Evolutionary conservation across 768 basidiomycete species (phyloP).

Genomic region (Leccinum uliginosum): DNA sequence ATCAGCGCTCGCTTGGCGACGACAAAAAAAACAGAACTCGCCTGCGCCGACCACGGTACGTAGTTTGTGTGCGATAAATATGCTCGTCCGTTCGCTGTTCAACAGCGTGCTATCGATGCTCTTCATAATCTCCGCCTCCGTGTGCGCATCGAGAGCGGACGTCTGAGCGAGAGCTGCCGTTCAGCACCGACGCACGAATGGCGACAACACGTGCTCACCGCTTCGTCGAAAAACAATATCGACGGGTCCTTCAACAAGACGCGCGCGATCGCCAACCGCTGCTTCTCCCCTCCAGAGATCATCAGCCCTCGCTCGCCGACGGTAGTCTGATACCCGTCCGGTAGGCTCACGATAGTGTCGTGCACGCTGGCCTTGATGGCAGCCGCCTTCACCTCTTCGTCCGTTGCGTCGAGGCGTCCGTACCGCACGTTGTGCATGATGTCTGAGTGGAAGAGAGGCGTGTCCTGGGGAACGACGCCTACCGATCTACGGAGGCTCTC

Average conservation of each 20-base stretch:
- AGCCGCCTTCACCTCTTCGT: constrained; percentile 84
- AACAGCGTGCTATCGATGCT: constrained; percentile 82
- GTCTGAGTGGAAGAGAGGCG: constrained; percentile 93
- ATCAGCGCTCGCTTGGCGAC: neutral
- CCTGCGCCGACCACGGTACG: constrained; percentile 90
- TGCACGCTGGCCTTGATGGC: constrained; percentile 87
- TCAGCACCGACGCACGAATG: constrained; percentile 1
- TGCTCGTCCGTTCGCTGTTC: constrained; percentile 80
- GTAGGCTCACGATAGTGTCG: constrained; percentile 70
- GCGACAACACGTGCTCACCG: constrained; percentile 49
- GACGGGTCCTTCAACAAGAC: constrained; percentile 91
- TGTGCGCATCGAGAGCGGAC: constrained; percentile 91
- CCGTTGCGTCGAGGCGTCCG: constrained; percentile 79
- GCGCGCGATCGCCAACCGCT: constrained; percentile 90
- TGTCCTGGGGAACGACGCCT: constrained; percentile 97
- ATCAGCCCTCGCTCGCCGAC: constrained; percentile 97
- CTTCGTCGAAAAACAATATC: constrained; percentile 98
- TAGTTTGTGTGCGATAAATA: constrained; percentile 94
- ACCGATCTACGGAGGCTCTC: constrained; percentile 68
- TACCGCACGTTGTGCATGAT: constrained; percentile 96
- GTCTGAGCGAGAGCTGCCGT: constrained; percentile 48
- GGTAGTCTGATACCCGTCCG: constrained; percentile 83
- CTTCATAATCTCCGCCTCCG: constrained; percentile 91
- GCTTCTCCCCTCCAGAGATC: constrained; percentile 99
- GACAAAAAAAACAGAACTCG: constrained; percentile 28